A percentile compares a stretch with the other conserved stretches of the same genome.
Conservation (phyloP, 2,329 filamentous ascomycete genomes). For the Coleophoma eucalyptorum region DNA sequence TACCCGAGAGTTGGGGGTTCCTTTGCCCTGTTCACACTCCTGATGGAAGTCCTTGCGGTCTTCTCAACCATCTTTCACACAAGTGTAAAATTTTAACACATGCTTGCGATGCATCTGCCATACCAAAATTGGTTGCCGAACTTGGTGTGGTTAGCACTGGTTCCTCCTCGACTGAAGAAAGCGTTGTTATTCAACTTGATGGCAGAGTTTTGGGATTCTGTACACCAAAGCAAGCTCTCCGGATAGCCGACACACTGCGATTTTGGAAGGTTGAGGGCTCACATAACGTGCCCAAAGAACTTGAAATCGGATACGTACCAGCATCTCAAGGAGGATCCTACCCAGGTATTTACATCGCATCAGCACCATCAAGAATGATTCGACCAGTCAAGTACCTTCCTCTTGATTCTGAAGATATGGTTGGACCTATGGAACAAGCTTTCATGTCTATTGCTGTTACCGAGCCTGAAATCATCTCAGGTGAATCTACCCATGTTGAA, state of each 20-base stretch:
- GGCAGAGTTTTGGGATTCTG: conserved; percentile 90
- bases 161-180: conserved; percentile 76
- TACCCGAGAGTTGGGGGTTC: conserved; percentile 98
- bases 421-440: conserved; percentile 92
- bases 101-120: conserved; percentile 66
- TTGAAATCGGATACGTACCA: conserved; percentile 91
- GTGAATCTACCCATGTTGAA: conserved; percentile 89
- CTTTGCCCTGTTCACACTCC: conserved; percentile 96
- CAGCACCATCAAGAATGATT: conserved; percentile 80
- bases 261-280: conserved; percentile 94
- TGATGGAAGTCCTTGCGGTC: conserved; percentile 89
- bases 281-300: conserved; percentile 73
- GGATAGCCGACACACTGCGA: conserved; percentile 81
- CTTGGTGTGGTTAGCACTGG: conserved; percentile 75
- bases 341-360: conserved; percentile 92
- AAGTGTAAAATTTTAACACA: conserved; percentile 87
- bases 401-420: conserved; percentile 78
- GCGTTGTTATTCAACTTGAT: conserved; percentile 85
- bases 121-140: conserved; percentile 72
- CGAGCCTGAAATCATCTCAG: conserved; percentile 83
- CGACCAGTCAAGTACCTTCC: conserved; percentile 90
- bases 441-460: conserved; percentile 97
- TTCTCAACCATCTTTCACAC: conserved; percentile 92
- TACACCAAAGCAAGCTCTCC: conserved; percentile 74
- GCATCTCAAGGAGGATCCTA: conserved; percentile 90